Conservation (phyloP, 1,284 basidiomycete genomes). For the Caloboletus firmus region DNA sequence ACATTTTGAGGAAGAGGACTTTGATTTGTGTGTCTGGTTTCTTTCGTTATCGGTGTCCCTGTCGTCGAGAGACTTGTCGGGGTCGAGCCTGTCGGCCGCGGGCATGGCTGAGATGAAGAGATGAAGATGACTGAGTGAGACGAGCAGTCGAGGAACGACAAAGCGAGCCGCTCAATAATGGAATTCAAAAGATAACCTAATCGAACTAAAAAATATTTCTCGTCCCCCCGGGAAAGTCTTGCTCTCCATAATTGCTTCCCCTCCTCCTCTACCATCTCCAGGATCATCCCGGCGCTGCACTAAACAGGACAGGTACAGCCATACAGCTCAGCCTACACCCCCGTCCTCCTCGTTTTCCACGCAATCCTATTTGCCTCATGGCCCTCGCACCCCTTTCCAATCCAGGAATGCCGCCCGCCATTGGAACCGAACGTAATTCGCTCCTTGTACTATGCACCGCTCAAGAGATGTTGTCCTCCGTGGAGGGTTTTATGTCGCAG, state of each 20-base stretch:
- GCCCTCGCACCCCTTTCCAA: background rate
- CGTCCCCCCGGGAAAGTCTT: background rate
- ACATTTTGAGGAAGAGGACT: conserved; percentile 35
- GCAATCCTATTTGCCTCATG: background rate
- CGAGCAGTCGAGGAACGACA: background rate
- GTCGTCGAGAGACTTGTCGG: conserved; percentile 24
- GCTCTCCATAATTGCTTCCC: background rate
- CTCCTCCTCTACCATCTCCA: no score
- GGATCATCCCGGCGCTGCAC: background rate
- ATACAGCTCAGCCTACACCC: no score
- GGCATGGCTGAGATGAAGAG: conserved; percentile 22
- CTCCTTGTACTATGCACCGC: conserved; percentile 9
- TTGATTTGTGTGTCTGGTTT: conserved; percentile 19
- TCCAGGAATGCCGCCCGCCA: background rate
- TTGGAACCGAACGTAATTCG: background rate
- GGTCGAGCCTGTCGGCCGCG: conserved; percentile 21
- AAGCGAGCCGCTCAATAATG: conserved; percentile 16
- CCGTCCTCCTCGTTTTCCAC: background rate
- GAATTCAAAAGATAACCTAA: conserved; percentile 21
- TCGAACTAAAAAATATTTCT: conserved; percentile 1
- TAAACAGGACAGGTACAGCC: background rate
- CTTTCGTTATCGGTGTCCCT: conserved; percentile 29
- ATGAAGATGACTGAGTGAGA: background rate
- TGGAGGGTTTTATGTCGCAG: conserved; percentile 12
- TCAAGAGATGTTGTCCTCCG: conserved; percentile 12